Evolutionary conservation across 2,329 filamentous ascomycete genomes (phyloP).

Genomic region (Sclerotinia minor): DNA sequence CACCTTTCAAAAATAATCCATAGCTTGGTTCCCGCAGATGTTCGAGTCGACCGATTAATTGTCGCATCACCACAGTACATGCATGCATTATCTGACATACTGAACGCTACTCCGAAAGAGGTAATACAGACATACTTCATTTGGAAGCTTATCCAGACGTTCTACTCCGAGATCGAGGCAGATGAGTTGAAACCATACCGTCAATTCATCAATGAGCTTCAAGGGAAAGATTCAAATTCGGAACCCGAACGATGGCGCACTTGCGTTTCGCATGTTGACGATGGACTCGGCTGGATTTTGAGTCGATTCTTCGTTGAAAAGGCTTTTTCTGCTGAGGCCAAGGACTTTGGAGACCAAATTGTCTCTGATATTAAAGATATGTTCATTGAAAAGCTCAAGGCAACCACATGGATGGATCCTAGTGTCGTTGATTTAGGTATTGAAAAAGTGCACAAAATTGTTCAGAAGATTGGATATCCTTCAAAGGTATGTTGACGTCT

Average conservation of each 20-base stretch:
- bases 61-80: slow-evolving; percentile 61
- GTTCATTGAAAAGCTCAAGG: slow-evolving; percentile 61
- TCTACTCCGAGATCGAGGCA: slow-evolving; percentile 56
- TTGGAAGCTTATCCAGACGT: slow-evolving; percentile 61
- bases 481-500: slow-evolving; percentile 45
- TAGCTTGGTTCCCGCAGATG: slow-evolving; percentile 52
- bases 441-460: slow-evolving; percentile 65
- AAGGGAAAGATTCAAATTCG: slow-evolving; percentile 62
- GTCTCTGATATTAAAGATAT: slow-evolving; percentile 69
- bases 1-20: slow-evolving; percentile 54
- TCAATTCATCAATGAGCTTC: slow-evolving; percentile 60
- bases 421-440: slow-evolving; percentile 60
- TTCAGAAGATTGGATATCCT: slow-evolving; percentile 68
- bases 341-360: slow-evolving; percentile 66
- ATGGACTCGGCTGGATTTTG: slow-evolving; percentile 64
- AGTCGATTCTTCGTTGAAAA: slow-evolving; percentile 71
- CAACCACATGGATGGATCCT: slow-evolving; percentile 64
- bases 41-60: slow-evolving; percentile 55
- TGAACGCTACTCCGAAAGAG: slow-evolving; percentile 55
- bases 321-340: slow-evolving; percentile 65
- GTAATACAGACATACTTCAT: slow-evolving; percentile 62
- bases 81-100: slow-evolving; percentile 55
- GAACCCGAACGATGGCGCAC: slow-evolving; percentile 65
- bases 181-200: slow-evolving; percentile 59
- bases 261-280: slow-evolving; percentile 60